Conservation (phyloP, 768 basidiomycete genomes). For the Chalciporus piperatus region DNA sequence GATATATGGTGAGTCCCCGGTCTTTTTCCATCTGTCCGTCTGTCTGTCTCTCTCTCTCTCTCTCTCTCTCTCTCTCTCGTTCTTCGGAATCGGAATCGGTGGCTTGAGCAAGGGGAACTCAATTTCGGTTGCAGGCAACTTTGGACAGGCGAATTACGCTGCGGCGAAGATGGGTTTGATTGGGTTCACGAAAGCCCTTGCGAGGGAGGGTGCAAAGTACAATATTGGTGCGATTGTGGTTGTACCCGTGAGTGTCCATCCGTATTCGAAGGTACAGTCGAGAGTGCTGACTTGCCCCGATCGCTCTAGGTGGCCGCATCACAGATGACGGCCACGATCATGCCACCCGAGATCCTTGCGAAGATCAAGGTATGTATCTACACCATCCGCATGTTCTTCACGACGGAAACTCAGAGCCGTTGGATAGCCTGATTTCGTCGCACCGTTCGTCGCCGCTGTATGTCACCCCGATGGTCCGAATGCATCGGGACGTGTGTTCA, state of each 20-base stretch:
- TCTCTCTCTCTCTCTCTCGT: too few relatives aligned
- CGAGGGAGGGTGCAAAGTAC: conserved; percentile 89
- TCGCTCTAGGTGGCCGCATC: conserved; percentile 84
- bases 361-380: conserved; percentile 63
- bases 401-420: neutral
- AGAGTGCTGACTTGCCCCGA: neutral
- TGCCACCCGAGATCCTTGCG: conserved; percentile 93
- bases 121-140: conserved; percentile 59
- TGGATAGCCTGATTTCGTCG: conserved; percentile 77
- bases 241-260: conserved; percentile 65
- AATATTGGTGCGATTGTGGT: conserved; percentile 84
- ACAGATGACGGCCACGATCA: conserved; percentile 91
- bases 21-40: too few relatives aligned
- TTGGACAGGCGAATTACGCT: conserved; percentile 97
- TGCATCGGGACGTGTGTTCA: conserved; percentile 80
- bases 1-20: conserved; percentile 63
- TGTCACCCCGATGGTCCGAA: conserved; percentile 82
- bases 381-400: neutral
- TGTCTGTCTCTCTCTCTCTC: neutral
- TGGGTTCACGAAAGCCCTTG: conserved; percentile 91
- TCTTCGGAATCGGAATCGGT: too few relatives aligned
- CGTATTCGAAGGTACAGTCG: neutral
- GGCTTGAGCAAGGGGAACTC: too few relatives aligned
- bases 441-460: conserved; percentile 87
- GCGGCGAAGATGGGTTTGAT: conserved; percentile 97